These are phyloP conservation scores for Bauhinia variegata DNA, from an alignment of 306 rosid species.

Conservation along the genomic window DNA sequence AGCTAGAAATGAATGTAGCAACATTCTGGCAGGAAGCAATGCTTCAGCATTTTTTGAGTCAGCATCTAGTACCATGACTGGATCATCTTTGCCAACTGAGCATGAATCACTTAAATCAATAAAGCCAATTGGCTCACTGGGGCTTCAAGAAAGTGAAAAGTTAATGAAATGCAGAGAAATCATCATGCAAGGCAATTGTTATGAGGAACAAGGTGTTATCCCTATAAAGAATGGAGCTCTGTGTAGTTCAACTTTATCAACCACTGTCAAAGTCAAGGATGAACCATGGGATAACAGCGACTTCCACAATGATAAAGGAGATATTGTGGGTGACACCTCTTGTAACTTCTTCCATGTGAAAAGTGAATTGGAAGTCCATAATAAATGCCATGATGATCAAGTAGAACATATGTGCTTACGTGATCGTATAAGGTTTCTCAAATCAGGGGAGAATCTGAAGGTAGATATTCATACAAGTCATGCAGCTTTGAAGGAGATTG, in stretches of 20 bases:
- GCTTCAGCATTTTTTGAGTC: constrained; percentile 36
- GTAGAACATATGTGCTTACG: constrained; percentile 58
- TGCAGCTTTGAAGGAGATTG: constrained; percentile 39
- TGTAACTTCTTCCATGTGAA: constrained; percentile 42
- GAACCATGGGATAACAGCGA: constrained; percentile 58
- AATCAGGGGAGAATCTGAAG: constrained; percentile 40
- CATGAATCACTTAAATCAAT: constrained; percentile 12
- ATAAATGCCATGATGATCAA: constrained; percentile 46
- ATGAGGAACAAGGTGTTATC: constrained; percentile 42
- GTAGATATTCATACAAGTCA: constrained; percentile 31
- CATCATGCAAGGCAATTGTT: constrained; percentile 42
- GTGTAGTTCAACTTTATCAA: constrained; percentile 43
- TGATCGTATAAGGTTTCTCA: constrained; percentile 61
- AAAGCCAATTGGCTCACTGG: constrained; percentile 20
- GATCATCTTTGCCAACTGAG: constrained; percentile 30
- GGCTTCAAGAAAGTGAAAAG: constrained; percentile 41
- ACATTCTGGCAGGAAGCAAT: constrained; percentile 39
- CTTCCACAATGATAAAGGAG: constrained; percentile 33
- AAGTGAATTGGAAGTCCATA: constrained; percentile 48
- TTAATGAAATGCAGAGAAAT: constrained; percentile 33
- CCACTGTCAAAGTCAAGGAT: constrained; percentile 59
- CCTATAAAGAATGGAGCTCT: constrained; percentile 38
- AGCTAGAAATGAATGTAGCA: constrained; percentile 35
- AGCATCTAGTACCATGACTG: constrained; percentile 25
- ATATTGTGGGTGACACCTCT: constrained; percentile 43